Percentiles rank a stretch among this genome's conserved stretches.
Evolutionary conservation across 345 rosid species (phyloP).

Genomic region (Brassica rapa): DNA sequence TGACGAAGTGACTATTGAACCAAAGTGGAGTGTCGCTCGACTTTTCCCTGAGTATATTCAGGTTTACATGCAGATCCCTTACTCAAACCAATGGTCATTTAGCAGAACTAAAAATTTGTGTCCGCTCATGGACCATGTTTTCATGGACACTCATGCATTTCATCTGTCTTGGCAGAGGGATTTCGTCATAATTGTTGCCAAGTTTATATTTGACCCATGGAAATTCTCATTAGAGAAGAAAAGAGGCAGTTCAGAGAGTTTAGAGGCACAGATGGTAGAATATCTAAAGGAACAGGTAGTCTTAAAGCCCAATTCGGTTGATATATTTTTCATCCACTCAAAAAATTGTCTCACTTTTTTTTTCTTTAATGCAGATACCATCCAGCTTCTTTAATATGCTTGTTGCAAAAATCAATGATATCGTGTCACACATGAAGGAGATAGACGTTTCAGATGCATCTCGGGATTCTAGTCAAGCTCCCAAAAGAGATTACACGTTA

Average conservation of each 20-base stretch:
- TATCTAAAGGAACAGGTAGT: constrained; percentile 74
- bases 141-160: constrained; percentile 28
- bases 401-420: constrained; percentile 64
- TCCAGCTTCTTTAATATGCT: constrained; percentile 72
- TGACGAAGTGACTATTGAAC: constrained; percentile 73
- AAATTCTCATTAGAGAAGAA: constrained; percentile 62
- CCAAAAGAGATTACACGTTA: constrained; percentile 61
- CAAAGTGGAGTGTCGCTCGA: constrained; percentile 85
- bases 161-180: constrained; percentile 64
- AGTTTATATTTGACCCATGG: constrained; percentile 90
- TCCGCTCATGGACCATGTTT: constrained; percentile 12
- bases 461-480: constrained; percentile 37
- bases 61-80: constrained; percentile 43
- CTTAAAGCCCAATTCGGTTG: neutral
- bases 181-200: constrained; percentile 74
- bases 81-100: constrained; percentile 11
- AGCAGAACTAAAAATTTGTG: neutral
- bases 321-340: constrained; percentile 11
- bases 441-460: constrained; percentile 44
- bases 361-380: constrained; percentile 54
- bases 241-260: constrained; percentile 56
- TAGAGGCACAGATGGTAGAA: constrained; percentile 63
- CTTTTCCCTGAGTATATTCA: constrained; percentile 78
- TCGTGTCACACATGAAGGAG: constrained; percentile 56
- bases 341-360: constrained; percentile 11